Conservation (phyloP, 1,284 basidiomycete genomes). For the Agaricales sp. region DNA sequence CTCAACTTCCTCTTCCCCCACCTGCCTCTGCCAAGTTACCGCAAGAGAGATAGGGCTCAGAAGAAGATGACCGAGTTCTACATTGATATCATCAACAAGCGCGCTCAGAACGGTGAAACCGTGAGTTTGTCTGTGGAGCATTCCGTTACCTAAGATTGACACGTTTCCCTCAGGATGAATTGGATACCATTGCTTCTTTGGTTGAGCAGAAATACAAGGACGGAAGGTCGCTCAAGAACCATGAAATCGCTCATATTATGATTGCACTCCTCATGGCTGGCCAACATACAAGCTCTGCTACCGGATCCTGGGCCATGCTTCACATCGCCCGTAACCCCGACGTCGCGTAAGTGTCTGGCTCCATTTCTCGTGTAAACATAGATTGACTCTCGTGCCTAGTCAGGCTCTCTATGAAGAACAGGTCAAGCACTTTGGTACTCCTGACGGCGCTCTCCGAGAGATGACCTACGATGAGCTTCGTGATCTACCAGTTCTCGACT, state of each 20-base stretch:
- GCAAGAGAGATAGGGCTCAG: constrained; percentile 82
- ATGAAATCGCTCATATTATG: constrained; percentile 96
- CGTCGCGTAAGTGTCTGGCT: constrained; percentile 47
- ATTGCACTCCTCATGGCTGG: constrained; percentile 95
- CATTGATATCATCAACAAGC: constrained; percentile 76
- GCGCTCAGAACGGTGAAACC: constrained; percentile 45
- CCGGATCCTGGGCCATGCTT: constrained; percentile 86
- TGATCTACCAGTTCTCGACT: constrained; percentile 76
- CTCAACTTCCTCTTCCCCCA: constrained; percentile 94
- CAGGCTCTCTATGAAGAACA: constrained; percentile 86
- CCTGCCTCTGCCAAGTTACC: constrained; percentile 86
- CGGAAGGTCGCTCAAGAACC: constrained; percentile 72
- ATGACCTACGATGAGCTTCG: constrained; percentile 87
- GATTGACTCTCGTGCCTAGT: constrained; percentile 24
- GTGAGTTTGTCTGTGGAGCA: constrained; percentile 14
- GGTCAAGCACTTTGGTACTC: constrained; percentile 69
- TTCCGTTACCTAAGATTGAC: constrained; percentile 3
- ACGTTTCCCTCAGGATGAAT: constrained; percentile 43
- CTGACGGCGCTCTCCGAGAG: constrained; percentile 72
- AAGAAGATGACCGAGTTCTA: constrained; percentile 95
- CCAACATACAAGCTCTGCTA: constrained; percentile 94
- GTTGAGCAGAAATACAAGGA: constrained; percentile 82
- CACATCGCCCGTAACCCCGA: constrained; percentile 80
- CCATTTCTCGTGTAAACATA: constrained; percentile 5
- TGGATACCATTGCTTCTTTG: constrained; percentile 92